Conservation (phyloP, 2,329 filamentous ascomycete genomes). For the Pseudocercospora eumusae region DNA sequence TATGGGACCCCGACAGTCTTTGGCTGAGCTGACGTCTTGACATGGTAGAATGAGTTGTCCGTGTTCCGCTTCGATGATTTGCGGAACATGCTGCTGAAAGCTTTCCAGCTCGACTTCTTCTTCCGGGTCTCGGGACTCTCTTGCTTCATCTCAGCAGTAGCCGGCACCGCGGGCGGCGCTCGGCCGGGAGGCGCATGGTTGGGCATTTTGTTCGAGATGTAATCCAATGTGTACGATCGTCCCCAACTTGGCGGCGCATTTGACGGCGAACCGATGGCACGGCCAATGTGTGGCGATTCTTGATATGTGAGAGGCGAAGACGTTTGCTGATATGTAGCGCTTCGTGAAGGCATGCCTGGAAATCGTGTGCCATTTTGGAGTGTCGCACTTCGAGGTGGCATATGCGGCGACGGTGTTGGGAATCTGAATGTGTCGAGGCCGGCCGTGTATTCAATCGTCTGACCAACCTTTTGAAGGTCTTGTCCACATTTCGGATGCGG, state of each 20-base stretch:
- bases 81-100: conserved; percentile 33
- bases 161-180: conserved; percentile 11
- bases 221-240: conserved; percentile 29
- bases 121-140: conserved; percentile 14
- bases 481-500: conserved; percentile 20
- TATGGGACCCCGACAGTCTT: not conserved
- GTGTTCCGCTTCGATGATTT: conserved; percentile 24
- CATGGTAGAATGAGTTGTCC: conserved; percentile 10
- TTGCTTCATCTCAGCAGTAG: not conserved
- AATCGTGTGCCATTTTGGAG: conserved; percentile 16
- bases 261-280: conserved; percentile 29
- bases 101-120: conserved; percentile 37
- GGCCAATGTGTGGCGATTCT: conserved; percentile 26
- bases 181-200: conserved; percentile 13
- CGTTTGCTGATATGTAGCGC: conserved; percentile 12
- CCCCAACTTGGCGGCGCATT: conserved; percentile 29
- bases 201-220: conserved; percentile 19
- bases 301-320: conserved; percentile 15
- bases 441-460: conserved; percentile 29
- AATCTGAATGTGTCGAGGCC: conserved; percentile 35
- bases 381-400: conserved; percentile 28
- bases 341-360: conserved; percentile 2
- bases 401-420: conserved; percentile 34
- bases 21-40: conserved; percentile 1
- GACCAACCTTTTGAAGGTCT: conserved; percentile 24